phyloP scores from a whole-genome alignment of 495 filamentous ascomycete species.

The Margaritispora aquatica region DNA sequence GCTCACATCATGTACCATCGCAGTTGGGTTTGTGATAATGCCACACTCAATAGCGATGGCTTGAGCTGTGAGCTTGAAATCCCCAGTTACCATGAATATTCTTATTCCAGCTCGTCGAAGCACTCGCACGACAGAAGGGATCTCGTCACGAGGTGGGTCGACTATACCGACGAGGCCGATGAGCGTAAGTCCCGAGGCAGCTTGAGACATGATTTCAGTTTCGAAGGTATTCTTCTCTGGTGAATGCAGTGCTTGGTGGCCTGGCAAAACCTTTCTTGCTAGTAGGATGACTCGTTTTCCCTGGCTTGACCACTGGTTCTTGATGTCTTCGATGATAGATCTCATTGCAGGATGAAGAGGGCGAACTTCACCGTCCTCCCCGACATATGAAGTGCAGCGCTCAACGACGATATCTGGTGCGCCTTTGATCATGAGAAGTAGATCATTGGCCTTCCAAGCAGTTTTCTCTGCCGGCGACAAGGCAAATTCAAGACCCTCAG shows the following conservation, averaged over 20 bases:
- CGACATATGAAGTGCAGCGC: constrained; percentile 44
- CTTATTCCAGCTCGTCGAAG: constrained; percentile 56
- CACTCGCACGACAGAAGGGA: constrained; percentile 49
- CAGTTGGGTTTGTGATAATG: constrained; percentile 49
- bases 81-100: constrained; percentile 69
- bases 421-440: constrained; percentile 57
- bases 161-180: constrained; percentile 61
- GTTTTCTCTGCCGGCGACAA: constrained; percentile 32
- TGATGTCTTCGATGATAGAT: constrained; percentile 40
- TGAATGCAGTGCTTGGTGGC: constrained; percentile 26
- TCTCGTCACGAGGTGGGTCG: constrained; percentile 62
- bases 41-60: constrained; percentile 62
- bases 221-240: constrained; percentile 44
- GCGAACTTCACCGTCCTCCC: constrained; percentile 38
- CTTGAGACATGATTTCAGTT: constrained; percentile 40
- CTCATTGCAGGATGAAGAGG: constrained; percentile 34
- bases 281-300: constrained; percentile 60
- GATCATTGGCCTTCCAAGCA: too few relatives aligned
- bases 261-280: constrained; percentile 47
- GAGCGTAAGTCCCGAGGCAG: constrained; percentile 44
- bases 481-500: constrained; percentile 29
- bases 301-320: constrained; percentile 56
- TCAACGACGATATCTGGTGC: constrained; percentile 57
- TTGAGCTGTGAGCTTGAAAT: constrained; percentile 63
- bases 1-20: too few relatives aligned